Evolutionary conservation across 257 asterid species (phyloP).

Genomic region (Cynanchum wilfordii): DNA sequence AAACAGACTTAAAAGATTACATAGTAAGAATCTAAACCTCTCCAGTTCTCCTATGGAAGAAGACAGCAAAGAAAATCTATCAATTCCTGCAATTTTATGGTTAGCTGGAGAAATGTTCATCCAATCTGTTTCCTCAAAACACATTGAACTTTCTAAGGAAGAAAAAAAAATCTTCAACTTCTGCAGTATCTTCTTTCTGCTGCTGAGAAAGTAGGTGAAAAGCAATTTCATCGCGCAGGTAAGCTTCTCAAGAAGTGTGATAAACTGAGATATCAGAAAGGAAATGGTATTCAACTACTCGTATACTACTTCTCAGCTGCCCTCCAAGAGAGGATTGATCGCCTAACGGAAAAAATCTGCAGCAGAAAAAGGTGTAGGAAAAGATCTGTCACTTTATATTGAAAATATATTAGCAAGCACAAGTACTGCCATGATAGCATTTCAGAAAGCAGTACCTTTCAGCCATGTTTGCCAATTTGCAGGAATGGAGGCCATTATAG

Average conservation of each 20-base stretch:
- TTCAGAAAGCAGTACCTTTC: slow-evolving; percentile 38
- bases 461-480: slow-evolving; percentile 44
- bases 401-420: slow-evolving; percentile 7
- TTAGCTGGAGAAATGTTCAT: slow-evolving; percentile 55
- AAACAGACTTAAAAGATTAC: slow-evolving; percentile 20
- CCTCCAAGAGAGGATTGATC: slow-evolving; percentile 26
- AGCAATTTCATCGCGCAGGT: slow-evolving; percentile 31
- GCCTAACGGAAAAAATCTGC: slow-evolving; percentile 21
- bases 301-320: slow-evolving; percentile 29
- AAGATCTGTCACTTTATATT: not conserved
- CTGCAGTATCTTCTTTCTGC: slow-evolving; percentile 43
- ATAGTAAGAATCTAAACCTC: slow-evolving; percentile 15
- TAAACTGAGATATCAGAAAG: slow-evolving; percentile 21
- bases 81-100: slow-evolving; percentile 30
- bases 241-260: slow-evolving; percentile 27
- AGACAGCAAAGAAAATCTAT: not conserved
- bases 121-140: slow-evolving; percentile 15
- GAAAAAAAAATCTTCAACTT: slow-evolving; percentile 38
- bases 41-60: slow-evolving; percentile 5
- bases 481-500: slow-evolving; percentile 47
- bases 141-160: slow-evolving; percentile 25
- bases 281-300: slow-evolving; percentile 28
- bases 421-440: slow-evolving; percentile 16
- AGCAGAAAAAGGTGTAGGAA: slow-evolving; percentile 13
- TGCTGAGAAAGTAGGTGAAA: slow-evolving; percentile 41